Conservation (phyloP, 2,329 filamentous ascomycete species). For the Cordyceps cateniannulata region DNA sequence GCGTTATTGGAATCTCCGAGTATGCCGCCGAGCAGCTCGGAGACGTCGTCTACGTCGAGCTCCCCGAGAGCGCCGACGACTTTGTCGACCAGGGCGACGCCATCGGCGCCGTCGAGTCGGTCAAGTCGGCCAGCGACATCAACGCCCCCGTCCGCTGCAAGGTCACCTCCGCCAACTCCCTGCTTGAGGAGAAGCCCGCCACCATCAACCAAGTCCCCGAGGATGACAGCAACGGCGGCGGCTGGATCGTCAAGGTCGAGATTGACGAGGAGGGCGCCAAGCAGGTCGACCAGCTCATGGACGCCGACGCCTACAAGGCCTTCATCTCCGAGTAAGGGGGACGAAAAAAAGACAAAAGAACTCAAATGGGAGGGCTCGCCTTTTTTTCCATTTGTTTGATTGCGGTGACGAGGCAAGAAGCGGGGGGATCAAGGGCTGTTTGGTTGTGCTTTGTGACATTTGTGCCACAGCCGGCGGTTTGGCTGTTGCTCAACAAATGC, state of each 20-base stretch:
- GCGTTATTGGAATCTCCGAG: slow-evolving; percentile 76
- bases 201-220: slow-evolving; percentile 89
- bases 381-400: neutral
- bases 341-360: neutral
- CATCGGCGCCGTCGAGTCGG: slow-evolving; percentile 92
- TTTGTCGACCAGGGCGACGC: slow-evolving; percentile 70
- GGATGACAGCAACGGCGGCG: slow-evolving; percentile 64
- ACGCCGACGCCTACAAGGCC: slow-evolving; percentile 66
- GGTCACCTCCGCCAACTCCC: slow-evolving; percentile 65
- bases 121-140: slow-evolving; percentile 98
- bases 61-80: slow-evolving; percentile 61
- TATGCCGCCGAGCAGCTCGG: slow-evolving; percentile 91
- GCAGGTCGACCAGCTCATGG: slow-evolving; percentile 74
- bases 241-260: slow-evolving; percentile 88
- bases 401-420: neutral
- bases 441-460: neutral
- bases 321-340: slow-evolving; percentile 48
- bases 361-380: neutral
- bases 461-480: neutral
- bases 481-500: neutral
- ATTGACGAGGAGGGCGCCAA: slow-evolving; percentile 58
- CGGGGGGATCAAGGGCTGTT: neutral
- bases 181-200: slow-evolving; percentile 76
- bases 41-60: slow-evolving; percentile 95
- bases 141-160: slow-evolving; percentile 77